Evolutionary conservation across 2,329 filamentous ascomycete genomes (phyloP).

Genomic region (Cytospora piceae): DNA sequence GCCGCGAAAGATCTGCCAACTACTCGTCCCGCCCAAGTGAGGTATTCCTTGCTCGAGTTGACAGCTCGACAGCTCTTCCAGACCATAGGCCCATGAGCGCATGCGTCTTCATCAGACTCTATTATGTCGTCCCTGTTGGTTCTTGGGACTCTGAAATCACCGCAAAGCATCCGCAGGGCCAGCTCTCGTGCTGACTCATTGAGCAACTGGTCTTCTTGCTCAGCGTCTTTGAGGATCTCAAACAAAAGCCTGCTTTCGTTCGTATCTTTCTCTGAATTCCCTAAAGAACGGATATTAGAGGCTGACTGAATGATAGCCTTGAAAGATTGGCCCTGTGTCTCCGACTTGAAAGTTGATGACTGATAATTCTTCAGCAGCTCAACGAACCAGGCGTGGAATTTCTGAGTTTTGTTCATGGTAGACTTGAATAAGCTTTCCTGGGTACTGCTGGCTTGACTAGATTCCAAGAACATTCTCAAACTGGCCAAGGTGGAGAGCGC

Average conservation of each 20-base stretch:
- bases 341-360: constrained; percentile 54
- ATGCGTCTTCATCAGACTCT: constrained; percentile 66
- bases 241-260: constrained; percentile 80
- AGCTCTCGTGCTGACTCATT: constrained; percentile 70
- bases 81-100: constrained; percentile 65
- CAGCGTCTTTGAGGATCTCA: constrained; percentile 77
- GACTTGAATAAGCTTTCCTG: constrained; percentile 81
- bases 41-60: constrained; percentile 68
- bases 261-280: constrained; percentile 70
- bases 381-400: constrained; percentile 79
- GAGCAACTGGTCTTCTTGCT: constrained; percentile 64
- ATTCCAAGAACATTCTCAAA: constrained; percentile 74
- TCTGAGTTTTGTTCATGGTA: constrained; percentile 74
- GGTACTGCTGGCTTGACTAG: constrained; percentile 76
- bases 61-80: constrained; percentile 76
- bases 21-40: constrained; percentile 83
- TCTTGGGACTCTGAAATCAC: constrained; percentile 68
- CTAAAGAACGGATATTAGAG: constrained; percentile 66
- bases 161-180: constrained; percentile 74
- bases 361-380: constrained; percentile 68
- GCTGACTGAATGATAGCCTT: constrained; percentile 70
- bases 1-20: constrained; percentile 83
- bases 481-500: constrained; percentile 79
- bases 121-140: constrained; percentile 69
- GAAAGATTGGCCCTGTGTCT: constrained; percentile 60